A percentile compares a stretch with the other conserved stretches of the same genome.
phyloP scores from a whole-genome alignment of 2,329 filamentous ascomycete genomes.

The Cercospora sojina region DNA sequence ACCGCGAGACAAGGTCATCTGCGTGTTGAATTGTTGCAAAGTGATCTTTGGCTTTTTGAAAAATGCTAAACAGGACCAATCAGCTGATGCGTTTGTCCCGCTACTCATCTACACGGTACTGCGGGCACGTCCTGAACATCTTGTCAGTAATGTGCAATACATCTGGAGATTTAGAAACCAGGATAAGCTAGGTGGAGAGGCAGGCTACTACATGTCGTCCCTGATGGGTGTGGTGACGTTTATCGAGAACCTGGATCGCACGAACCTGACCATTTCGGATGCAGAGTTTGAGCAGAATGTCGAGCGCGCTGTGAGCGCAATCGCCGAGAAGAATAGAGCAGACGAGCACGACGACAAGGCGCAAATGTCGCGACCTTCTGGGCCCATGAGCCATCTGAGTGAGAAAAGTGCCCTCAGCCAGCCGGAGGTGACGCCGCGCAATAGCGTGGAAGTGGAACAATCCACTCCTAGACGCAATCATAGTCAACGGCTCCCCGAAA shows the following conservation, averaged over 20 bases:
- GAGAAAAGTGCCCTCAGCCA: conserved; percentile 53
- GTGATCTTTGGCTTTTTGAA: conserved; percentile 95
- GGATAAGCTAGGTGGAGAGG: conserved; percentile 95
- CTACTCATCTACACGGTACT: conserved; percentile 94
- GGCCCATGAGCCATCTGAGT: conserved; percentile 41
- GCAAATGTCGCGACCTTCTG: conserved; percentile 34
- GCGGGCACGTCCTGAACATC: conserved; percentile 88
- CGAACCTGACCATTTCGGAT: conserved; percentile 86
- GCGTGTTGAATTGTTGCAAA: conserved; percentile 97
- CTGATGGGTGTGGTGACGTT: conserved; percentile 95
- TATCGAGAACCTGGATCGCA: conserved; percentile 93
- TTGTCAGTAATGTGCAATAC: conserved; percentile 97
- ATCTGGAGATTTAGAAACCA: conserved; percentile 96
- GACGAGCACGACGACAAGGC: conserved; percentile 48
- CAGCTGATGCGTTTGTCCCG: conserved; percentile 93
- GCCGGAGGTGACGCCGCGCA: conserved; percentile 59
- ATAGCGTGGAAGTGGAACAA: conserved; percentile 60
- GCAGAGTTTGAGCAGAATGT: conserved; percentile 95
- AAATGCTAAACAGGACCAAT: conserved; percentile 89
- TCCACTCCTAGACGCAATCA: conserved; percentile 58
- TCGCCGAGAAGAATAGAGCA: conserved; percentile 80
- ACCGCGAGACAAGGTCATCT: conserved; percentile 98
- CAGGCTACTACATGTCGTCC: conserved; percentile 95
- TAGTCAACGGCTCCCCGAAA: conserved; percentile 46
- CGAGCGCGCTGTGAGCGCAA: conserved; percentile 92